phyloP scores from a whole-genome alignment of 345 rosid species.

The Lenwebbia sp. region DNA sequence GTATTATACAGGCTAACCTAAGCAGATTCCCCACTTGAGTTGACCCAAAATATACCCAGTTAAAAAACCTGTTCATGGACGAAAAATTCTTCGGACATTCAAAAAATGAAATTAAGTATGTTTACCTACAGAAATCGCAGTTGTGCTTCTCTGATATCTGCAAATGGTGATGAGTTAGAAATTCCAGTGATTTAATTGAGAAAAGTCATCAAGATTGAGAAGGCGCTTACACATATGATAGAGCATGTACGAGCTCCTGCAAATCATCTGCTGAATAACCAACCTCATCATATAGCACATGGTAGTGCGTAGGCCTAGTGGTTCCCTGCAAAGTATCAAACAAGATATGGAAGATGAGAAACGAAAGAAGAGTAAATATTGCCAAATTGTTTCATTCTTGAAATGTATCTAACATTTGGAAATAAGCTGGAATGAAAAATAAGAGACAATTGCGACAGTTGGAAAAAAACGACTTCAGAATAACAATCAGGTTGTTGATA shows the following conservation, averaged over 20 bases:
- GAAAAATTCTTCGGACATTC: neutral
- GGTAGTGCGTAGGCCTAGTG: conserved; percentile 11
- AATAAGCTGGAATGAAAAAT: neutral
- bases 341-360: neutral
- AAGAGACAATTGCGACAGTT: neutral
- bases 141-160: conserved; percentile 87
- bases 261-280: conserved; percentile 7
- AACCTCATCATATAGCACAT: conserved; percentile 4
- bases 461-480: neutral
- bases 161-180: conserved; percentile 1
- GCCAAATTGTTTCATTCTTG: neutral
- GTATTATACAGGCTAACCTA: neutral
- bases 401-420: neutral
- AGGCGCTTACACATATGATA: conserved; percentile 6
- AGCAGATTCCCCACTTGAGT: neutral
- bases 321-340: conserved; percentile 6
- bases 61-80: neutral
- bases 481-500: neutral
- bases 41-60: neutral
- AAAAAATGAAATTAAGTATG: neutral
- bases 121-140: conserved; percentile 79
- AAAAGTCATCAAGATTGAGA: neutral
- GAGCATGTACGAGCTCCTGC: conserved; percentile 9
- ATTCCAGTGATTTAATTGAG: neutral
- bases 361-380: neutral